Percentiles rank a stretch among this genome's conserved stretches.
Evolutionary conservation across 2,329 filamentous ascomycete species (phyloP).

Genomic region (Penicillium freii): DNA sequence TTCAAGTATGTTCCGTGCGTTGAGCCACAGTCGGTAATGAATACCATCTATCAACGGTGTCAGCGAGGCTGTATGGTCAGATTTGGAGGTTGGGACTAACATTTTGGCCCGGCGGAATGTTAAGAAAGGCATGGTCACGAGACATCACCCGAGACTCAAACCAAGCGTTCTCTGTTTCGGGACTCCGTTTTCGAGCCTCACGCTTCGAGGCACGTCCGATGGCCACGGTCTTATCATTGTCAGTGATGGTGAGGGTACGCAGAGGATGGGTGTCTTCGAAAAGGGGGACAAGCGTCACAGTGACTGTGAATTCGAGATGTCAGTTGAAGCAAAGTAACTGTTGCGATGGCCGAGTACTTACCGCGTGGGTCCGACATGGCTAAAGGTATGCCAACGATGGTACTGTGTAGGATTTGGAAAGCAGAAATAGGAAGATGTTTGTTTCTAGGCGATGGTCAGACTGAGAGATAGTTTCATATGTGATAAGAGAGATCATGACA

Average conservation of each 20-base stretch:
- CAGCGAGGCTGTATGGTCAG: slow-evolving; percentile 7
- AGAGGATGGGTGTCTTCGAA: slow-evolving; percentile 21
- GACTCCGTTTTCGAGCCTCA: slow-evolving; percentile 36
- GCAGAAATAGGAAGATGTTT: not conserved
- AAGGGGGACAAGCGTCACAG: slow-evolving; percentile 34
- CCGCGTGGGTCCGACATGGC: slow-evolving; percentile 27
- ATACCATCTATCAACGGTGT: slow-evolving; percentile 39
- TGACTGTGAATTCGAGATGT: slow-evolving; percentile 27
- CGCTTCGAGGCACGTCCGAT: slow-evolving; percentile 46
- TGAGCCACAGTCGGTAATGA: slow-evolving; percentile 55
- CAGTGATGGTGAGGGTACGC: slow-evolving; percentile 33
- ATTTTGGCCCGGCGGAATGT: slow-evolving; percentile 26
- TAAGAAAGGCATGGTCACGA: slow-evolving; percentile 44
- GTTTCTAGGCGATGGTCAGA: not conserved
- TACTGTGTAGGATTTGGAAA: not conserved
- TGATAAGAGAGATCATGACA: not conserved
- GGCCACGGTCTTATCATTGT: slow-evolving; percentile 27
- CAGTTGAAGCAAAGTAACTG: not conserved
- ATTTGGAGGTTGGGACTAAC: slow-evolving; percentile 20
- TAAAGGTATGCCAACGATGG: not conserved
- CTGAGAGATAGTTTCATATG: not conserved
- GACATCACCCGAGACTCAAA: slow-evolving; percentile 51
- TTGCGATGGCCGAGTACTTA: slow-evolving; percentile 11
- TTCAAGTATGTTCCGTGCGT: slow-evolving; percentile 64
- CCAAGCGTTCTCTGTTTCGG: slow-evolving; percentile 42